A percentile compares a stretch with the other conserved stretches of the same genome.
These are phyloP conservation scores for Dalbergia cultrata DNA, from an alignment of 306 rosid genomes.

Conservation along the genomic window DNA sequence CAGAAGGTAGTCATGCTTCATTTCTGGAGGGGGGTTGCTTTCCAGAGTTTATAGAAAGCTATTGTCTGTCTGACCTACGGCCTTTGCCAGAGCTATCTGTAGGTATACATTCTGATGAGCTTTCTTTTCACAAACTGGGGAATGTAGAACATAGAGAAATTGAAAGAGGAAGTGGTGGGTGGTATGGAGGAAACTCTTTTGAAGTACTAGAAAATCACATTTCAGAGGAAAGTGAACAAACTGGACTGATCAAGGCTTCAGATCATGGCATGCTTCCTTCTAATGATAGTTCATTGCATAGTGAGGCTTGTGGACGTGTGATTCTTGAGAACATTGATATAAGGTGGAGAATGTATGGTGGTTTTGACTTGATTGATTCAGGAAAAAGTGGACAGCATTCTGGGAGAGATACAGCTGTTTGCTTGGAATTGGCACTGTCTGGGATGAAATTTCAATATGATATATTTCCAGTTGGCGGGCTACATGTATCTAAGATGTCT, in stretches of 20 bases:
- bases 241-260: slow-evolving; percentile 42
- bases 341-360: slow-evolving; percentile 87
- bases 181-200: slow-evolving; percentile 66
- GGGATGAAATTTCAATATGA: slow-evolving; percentile 86
- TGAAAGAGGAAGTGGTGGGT: slow-evolving; percentile 74
- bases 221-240: slow-evolving; percentile 55
- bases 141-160: slow-evolving; percentile 58
- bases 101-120: slow-evolving; percentile 63
- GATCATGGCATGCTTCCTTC: slow-evolving; percentile 53
- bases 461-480: slow-evolving; percentile 77
- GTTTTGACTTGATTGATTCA: slow-evolving; percentile 74
- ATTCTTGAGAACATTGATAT: slow-evolving; percentile 76
- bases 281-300: slow-evolving; percentile 49
- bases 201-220: slow-evolving; percentile 85
- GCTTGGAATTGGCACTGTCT: slow-evolving; percentile 71
- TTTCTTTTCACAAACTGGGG: slow-evolving; percentile 48
- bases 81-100: slow-evolving; percentile 66
- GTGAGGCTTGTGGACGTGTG: slow-evolving; percentile 70
- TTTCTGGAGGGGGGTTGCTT: slow-evolving; percentile 60
- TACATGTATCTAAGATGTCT: slow-evolving; percentile 73
- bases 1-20: slow-evolving; percentile 65
- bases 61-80: slow-evolving; percentile 69
- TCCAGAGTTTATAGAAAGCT: slow-evolving; percentile 78
- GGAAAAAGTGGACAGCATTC: slow-evolving; percentile 54
- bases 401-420: slow-evolving; percentile 68